Percentiles rank a stretch among this genome's conserved stretches.
Evolutionary conservation across 768 basidiomycete species (phyloP).

Genomic region (Candolleomyces aberdarensis): DNA sequence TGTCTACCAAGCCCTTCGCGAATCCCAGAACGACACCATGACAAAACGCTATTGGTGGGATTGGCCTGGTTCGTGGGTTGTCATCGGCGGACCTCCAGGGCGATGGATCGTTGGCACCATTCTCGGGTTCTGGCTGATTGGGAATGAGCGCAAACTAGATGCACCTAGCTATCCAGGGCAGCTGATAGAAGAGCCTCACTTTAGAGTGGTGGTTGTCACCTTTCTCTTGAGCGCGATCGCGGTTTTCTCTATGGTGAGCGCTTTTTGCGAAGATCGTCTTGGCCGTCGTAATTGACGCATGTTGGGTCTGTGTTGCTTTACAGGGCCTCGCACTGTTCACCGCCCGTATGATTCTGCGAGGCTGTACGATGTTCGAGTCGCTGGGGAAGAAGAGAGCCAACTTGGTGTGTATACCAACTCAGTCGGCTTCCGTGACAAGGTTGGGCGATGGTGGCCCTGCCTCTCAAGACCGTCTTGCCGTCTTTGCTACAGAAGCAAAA

Average conservation of each 20-base stretch:
- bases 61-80: constrained; percentile 41
- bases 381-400: constrained; percentile 5
- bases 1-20: constrained; percentile 22
- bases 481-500: constrained; percentile 15
- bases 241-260: constrained; percentile 32
- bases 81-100: constrained; percentile 40
- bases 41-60: constrained; percentile 37
- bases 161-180: constrained; percentile 18
- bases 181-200: constrained; percentile 34
- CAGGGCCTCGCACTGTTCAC: constrained; percentile 29
- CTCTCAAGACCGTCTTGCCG: too few species aligned
- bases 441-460: neutral
- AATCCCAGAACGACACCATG: constrained; percentile 28
- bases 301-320: neutral
- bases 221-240: constrained; percentile 27
- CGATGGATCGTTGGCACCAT: constrained; percentile 37
- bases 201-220: constrained; percentile 26
- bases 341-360: constrained; percentile 23
- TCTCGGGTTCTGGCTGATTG: constrained; percentile 32
- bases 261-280: neutral
- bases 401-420: constrained; percentile 10
- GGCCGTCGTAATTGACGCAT: neutral
- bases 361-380: constrained; percentile 33
- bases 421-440: neutral
- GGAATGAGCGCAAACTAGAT: constrained; percentile 11